Conservation (phyloP, 108 stramenopile genomes). For the Aureococcus anophagefferens region DNA sequence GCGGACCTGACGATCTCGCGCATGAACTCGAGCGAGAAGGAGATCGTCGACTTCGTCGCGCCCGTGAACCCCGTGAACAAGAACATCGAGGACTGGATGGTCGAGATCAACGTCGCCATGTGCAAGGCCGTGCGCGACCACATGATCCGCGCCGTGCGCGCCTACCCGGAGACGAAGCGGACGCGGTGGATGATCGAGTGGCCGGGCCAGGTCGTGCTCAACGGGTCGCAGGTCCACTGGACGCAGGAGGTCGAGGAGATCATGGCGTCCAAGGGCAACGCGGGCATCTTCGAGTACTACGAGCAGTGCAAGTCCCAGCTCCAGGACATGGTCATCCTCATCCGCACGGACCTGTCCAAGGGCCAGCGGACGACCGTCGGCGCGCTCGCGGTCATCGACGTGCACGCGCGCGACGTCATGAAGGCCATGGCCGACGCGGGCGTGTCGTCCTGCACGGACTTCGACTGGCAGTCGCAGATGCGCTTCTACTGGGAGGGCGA, state of each 20-base stretch:
- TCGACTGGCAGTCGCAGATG: conserved; percentile 60
- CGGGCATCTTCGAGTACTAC: conserved; percentile 34
- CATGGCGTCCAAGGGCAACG: conserved; percentile 24
- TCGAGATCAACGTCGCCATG: conserved; percentile 49
- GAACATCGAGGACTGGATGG: conserved; percentile 58
- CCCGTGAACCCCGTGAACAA: conserved; percentile 37
- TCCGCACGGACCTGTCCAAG: conserved; percentile 22
- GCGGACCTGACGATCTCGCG: conserved; percentile 33
- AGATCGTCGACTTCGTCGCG: conserved; percentile 32
- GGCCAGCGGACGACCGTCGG: conserved; percentile 44
- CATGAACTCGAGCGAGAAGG: conserved; percentile 44
- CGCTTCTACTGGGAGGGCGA: conserved; percentile 51
- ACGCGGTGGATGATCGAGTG: conserved; percentile 47
- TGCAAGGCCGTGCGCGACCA: conserved; percentile 29
- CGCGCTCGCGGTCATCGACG: conserved; percentile 57
- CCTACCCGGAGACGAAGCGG: conserved; percentile 26
- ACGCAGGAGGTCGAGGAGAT: conserved; percentile 27
- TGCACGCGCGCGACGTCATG: conserved; percentile 61
- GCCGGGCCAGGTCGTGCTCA: conserved; percentile 25
- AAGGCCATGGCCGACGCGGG: conserved; percentile 53
- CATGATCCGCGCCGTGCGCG: conserved; percentile 25
- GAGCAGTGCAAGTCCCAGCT: conserved; percentile 29
- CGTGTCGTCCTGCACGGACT: conserved; percentile 49
- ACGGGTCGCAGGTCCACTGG: conserved; percentile 29
- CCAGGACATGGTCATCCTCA: conserved; percentile 33